phyloP scores from a whole-genome alignment of 352 stramenopile species.

The Pythium periplocum region DNA sequence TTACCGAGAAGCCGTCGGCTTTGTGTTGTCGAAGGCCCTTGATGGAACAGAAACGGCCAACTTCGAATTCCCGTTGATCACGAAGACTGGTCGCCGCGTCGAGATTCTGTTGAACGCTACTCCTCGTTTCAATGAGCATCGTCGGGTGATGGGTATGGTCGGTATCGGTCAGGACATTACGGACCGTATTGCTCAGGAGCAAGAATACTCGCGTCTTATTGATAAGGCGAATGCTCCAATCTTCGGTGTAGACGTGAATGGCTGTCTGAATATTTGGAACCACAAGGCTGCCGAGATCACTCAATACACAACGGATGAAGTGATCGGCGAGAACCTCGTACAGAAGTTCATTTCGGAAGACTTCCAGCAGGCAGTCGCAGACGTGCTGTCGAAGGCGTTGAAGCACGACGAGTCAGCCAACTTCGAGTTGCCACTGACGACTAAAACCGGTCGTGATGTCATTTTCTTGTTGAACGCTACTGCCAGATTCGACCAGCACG shows the following conservation, averaged over 20 bases:
- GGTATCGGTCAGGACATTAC: constrained; percentile 56
- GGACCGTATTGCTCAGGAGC: constrained; percentile 28
- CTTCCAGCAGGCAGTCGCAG: constrained; percentile 49
- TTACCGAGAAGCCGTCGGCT: constrained; percentile 16
- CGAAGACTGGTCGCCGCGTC: constrained; percentile 27
- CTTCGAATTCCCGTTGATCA: constrained; percentile 44
- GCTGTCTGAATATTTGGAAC: constrained; percentile 71
- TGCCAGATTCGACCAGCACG: constrained; percentile 18
- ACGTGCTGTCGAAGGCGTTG: constrained; percentile 49
- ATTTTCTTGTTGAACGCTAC: constrained; percentile 27
- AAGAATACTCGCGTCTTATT: constrained; percentile 47
- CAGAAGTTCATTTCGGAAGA: constrained; percentile 56
- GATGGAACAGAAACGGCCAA: constrained; percentile 23
- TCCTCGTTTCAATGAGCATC: constrained; percentile 31
- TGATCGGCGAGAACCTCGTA: constrained; percentile 45
- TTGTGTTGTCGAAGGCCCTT: constrained; percentile 20
- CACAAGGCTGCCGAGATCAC: constrained; percentile 67
- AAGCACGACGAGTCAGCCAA: constrained; percentile 54
- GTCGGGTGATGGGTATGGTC: constrained; percentile 45
- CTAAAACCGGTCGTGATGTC: constrained; percentile 25
- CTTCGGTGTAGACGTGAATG: constrained; percentile 73
- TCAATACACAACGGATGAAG: constrained; percentile 53
- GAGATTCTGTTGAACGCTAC: constrained; percentile 44
- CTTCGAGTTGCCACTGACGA: constrained; percentile 51
- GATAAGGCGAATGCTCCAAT: constrained; percentile 58